Base-by-base conservation (phyloP, 164 flowering plant genomes). In the Sedum album region DNA sequence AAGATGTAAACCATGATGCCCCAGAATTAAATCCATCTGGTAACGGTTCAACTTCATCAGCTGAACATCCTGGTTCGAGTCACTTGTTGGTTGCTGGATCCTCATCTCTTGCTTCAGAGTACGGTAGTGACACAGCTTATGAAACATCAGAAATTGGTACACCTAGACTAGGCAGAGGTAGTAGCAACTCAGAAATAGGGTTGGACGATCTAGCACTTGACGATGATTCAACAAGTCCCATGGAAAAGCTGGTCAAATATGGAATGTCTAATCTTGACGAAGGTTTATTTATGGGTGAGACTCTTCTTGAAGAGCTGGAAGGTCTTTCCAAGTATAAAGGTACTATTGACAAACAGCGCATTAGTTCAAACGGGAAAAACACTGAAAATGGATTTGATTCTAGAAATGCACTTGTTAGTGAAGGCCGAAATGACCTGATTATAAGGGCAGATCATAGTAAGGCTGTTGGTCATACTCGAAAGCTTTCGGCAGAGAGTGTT, bases 91-190 rank as follows among this genome's bases (percentile, higher is more conserved):
- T 73, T 77, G 84, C 80, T 75, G 89, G 85, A 79, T 42, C 48
- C 79, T 79, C 87, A 71, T 86, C 96, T 49, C 9, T 84, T 66
- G 60, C 84, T 60, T 80, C 90, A 21, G 99, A 92, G 77, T 87
- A 82, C 84, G 96, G 93, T 63, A 94, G 97, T 82, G 97, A 94
- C 68, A 82, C 85, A 73, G 89, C 88, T 30, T 90, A 84, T 71
- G 97, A 92, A 76, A 77, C 87, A 71, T 92, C 97, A 72, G 97
- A 95, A 57, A 65, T 86, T 71, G 97, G 94, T 67, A 85, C 91
- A 31, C 90, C 96, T 60, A 83, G 38, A 63, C 71, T 81, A 46
- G 86, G 78, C 66, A 80, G 80, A 72, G 88, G 88, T 78, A 76
- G 76, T 65, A 73, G 65, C 70, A 86, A 91, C 69, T 87, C 92